Evolutionary conservation across 2,329 filamentous ascomycete genomes (phyloP), one percentile per base, ranked within the genome.

Genomic region (Botryotinia narcissicola): DNA sequence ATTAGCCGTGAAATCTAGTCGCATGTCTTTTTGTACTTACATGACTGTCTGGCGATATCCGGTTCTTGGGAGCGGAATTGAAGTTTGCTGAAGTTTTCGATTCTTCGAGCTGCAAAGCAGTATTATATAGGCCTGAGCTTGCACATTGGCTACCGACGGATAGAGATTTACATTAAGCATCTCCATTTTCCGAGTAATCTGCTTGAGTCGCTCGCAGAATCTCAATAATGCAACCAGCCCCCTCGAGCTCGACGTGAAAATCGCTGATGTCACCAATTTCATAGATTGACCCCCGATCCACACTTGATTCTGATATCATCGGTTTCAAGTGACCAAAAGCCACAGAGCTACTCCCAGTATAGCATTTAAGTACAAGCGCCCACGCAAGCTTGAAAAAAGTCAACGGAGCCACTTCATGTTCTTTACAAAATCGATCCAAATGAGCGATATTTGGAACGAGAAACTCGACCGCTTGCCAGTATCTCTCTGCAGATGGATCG

Each of bases 241-340:
- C 57, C 32, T 62, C 69, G 42, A 71, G 42, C 14, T 71, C 69
- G 10, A 71, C 18, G 40, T 51, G 29, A 20, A 59, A 71, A 51
- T 62, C 25, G 3, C 14, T 25, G 4, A 51, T 71, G 25, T 40
- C 4, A 22, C 9, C 29, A 4, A 54, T 48, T 40, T 8, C 32
- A 71, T 18, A n/a, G 14, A 14, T 16, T 12, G 8, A 29, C 32
- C 29, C 57, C 8, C 32, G 40, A 35, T 62, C 18, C 35, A 16
- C 3, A 8, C 25, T 32, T 4, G 14, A 7, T 18, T 71, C 22
- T 25, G 57, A 63, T 16, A 8, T 14, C 42, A 83, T n/a, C 48
- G 7, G 82, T 14, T 81, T 81, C 6, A 82, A 77, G 63, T 83
- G 83, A 8, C 83, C 84, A 70, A 85, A 85, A 42, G 80, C 83